Evolutionary conservation across 2,329 filamentous ascomycete species (phyloP).

Genomic region (Alternaria metachromatica): DNA sequence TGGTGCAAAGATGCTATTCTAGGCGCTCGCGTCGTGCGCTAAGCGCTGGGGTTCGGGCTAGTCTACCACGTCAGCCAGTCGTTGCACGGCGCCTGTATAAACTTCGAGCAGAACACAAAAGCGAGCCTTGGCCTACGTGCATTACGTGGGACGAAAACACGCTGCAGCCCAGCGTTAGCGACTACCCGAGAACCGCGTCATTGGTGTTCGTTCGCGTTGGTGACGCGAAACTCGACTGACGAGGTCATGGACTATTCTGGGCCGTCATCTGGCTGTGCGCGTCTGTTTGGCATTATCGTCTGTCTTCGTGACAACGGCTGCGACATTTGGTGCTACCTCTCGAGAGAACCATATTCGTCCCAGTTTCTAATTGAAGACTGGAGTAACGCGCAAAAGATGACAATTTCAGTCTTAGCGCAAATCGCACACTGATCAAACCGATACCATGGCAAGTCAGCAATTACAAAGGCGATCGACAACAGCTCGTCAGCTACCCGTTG

Average conservation of each 20-base stretch:
- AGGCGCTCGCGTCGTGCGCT: constrained; percentile 38
- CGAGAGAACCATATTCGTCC: background rate
- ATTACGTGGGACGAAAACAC: constrained; percentile 24
- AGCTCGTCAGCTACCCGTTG: background rate
- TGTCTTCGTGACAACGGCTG: background rate
- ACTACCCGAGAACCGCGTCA: constrained; percentile 1
- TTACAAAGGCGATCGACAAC: background rate
- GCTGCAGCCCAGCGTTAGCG: constrained; percentile 16
- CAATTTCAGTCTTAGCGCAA: background rate
- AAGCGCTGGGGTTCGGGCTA: constrained; percentile 38
- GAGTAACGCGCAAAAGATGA: background rate
- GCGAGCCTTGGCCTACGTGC: constrained; percentile 45
- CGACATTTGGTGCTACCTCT: background rate
- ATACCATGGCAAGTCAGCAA: background rate
- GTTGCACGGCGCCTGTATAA: constrained; percentile 28
- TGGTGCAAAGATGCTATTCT: constrained; percentile 40
- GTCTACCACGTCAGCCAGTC: constrained; percentile 29
- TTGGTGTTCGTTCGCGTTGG: background rate
- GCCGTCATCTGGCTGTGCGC: background rate
- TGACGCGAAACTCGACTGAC: background rate
- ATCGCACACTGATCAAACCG: background rate
- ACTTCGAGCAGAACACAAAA: constrained; percentile 30
- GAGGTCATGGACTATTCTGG: background rate
- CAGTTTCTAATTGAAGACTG: background rate
- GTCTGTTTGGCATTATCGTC: background rate